Evolutionary conservation across 345 rosid genomes (phyloP).

Genomic region (Populus nigra): DNA sequence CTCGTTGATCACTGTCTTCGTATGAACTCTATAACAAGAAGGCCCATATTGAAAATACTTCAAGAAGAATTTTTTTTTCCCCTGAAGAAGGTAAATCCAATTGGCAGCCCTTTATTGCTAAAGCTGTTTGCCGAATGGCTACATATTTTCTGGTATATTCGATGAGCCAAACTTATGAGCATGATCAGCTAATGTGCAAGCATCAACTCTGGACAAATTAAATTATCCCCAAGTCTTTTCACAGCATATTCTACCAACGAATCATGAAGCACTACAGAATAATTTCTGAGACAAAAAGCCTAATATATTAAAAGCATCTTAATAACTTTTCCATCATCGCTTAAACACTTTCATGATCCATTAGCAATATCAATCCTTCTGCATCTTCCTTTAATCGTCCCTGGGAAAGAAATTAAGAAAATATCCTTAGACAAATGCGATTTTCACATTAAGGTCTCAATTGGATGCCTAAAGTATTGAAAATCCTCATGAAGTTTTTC

Average conservation of each 20-base stretch:
- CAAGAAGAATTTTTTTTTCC: too few relatives aligned
- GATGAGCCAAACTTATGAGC: too few relatives aligned
- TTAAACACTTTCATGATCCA: neutral
- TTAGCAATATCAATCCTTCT: neutral
- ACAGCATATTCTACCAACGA: neutral
- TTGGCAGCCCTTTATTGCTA: too few relatives aligned
- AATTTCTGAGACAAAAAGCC: too few relatives aligned
- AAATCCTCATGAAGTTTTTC: neutral
- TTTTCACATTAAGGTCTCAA: neutral
- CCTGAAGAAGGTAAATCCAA: too few relatives aligned
- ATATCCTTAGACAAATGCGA: neutral
- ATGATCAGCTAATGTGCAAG: too few relatives aligned
- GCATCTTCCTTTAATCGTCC: neutral
- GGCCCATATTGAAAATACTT: too few relatives aligned
- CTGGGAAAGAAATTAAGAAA: neutral
- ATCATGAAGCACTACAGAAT: neutral
- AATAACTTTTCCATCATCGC: neutral
- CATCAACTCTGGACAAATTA: neutral
- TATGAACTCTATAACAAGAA: too few relatives aligned
- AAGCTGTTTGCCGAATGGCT: too few relatives aligned
- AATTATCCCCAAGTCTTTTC: too few relatives aligned
- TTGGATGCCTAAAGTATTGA: neutral
- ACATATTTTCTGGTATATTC: too few relatives aligned
- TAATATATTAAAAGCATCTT: neutral
- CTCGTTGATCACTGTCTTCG: too few relatives aligned